Evolutionary conservation across 139 green algal species (phyloP), one percentile per base, ranked within the genome.

Genomic region (Chlamydomonas schloesseri): DNA sequence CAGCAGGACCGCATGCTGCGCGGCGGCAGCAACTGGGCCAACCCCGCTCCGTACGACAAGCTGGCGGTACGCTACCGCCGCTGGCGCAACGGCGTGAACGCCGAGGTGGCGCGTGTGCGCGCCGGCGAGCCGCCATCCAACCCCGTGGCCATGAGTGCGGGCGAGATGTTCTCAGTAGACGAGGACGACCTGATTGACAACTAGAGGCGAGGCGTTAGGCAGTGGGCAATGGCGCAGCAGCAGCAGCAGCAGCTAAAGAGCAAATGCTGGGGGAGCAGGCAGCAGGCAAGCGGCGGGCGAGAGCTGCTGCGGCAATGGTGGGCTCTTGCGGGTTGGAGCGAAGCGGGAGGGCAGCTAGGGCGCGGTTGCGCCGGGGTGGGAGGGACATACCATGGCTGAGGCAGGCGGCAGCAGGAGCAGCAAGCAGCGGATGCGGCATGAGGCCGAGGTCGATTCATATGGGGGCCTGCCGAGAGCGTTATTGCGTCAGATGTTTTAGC

Each of bases 11-110:
- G 97, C 17, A 93, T 99, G 94, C 55, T 92, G 76, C 81, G 91
- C 0, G 97, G 97, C 68, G 95, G 90, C 13, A 93, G 99, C 93
- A 97, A 96, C 11, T 99, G 98, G 98, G 76, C 81, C 37, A 89
- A 96, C 89, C 98, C 98, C 1, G 97, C 99, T 33, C 89, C 92
- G 11, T 99, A 99, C 76, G 98, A 99, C 93, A 99, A 99, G 92
- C 92, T 99, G 37, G 98, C 92, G 0, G 96, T 99, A 73, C 91
- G 97, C 5, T 99, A 99, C 91, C 91, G 98, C 24, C 90, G 96
- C n/a, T 99, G 97, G 97, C 89, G 97, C 47, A 99, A 97, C 90
- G 85, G 64, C 21, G 76, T 94, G 11, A 86, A 71, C 29, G 64
- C 34, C n/a, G 80, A 37, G 68, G 17, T 10, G 53, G 26, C 50